phyloP scores from a whole-genome alignment of 192 early-diverging fungal genomes.

The Coemansia sp. region DNA sequence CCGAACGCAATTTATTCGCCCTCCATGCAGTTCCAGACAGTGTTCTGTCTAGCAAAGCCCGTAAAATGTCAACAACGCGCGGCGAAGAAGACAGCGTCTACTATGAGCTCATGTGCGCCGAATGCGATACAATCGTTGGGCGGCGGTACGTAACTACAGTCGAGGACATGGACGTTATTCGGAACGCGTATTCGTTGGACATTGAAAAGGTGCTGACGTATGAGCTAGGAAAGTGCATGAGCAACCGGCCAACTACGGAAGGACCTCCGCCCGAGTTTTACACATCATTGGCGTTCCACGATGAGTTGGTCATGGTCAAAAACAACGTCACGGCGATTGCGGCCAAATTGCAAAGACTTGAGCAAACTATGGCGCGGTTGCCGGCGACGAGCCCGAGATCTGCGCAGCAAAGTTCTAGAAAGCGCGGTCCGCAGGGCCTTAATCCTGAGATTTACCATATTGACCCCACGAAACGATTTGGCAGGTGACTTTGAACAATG shows the following conservation, averaged over 20 bases:
- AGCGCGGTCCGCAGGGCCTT: conserved; percentile 25
- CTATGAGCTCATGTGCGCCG: conserved; percentile 36
- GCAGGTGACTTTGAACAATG: conserved; percentile 2
- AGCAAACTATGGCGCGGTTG: conserved; percentile 23
- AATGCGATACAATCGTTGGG: conserved; percentile 37
- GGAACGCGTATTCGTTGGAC: conserved; percentile 40
- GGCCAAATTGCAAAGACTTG: conserved; percentile 35
- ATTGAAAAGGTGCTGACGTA: conserved; percentile 42
- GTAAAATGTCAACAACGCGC: conserved; percentile 25
- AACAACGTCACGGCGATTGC: conserved; percentile 46
- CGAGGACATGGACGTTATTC: conserved; percentile 34
- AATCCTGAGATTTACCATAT: conserved; percentile 38
- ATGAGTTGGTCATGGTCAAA: conserved; percentile 37
- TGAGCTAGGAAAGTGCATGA: conserved; percentile 47
- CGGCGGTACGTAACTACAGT: conserved; percentile 37
- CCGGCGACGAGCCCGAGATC: conserved; percentile 31
- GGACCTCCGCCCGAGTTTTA: conserved; percentile 45
- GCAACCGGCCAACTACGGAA: conserved; percentile 1
- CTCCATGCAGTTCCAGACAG: conserved; percentile 40
- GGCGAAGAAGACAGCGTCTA: conserved; percentile 39
- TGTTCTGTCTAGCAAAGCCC: conserved; percentile 17
- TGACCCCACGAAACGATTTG: conserved; percentile 36
- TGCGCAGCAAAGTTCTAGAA: conserved; percentile 15
- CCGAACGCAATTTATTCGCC: conserved; percentile 45
- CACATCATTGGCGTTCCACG: conserved; percentile 29